Conservation (phyloP, 805 yeast species). For the Zygosaccharomyces lentus region DNA sequence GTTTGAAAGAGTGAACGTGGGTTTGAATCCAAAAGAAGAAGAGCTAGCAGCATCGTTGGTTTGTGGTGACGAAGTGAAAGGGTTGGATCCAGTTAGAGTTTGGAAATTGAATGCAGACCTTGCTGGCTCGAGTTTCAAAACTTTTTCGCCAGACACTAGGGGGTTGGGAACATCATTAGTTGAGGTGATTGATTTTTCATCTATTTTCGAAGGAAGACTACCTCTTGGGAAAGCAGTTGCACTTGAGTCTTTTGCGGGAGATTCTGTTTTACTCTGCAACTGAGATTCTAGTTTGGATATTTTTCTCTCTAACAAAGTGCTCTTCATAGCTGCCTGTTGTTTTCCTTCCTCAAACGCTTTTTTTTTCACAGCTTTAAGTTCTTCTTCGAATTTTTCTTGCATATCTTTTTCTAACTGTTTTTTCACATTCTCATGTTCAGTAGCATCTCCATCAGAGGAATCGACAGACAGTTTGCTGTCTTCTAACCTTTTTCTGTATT, state of each 20-base stretch:
- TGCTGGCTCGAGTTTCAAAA: slow-evolving; percentile 8
- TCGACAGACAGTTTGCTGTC: slow-evolving; percentile 12
- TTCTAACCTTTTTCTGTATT: slow-evolving; percentile 20
- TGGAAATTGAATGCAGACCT: slow-evolving; percentile 11
- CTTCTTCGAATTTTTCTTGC: slow-evolving; percentile 18
- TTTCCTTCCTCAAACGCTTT: slow-evolving; percentile 34
- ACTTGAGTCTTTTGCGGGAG: neutral
- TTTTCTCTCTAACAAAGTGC: slow-evolving; percentile 30
- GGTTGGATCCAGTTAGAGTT: slow-evolving; percentile 11
- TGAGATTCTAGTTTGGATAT: slow-evolving; percentile 30
- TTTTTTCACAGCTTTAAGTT: slow-evolving; percentile 19
- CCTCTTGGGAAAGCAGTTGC: neutral
- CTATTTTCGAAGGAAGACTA: slow-evolving; percentile 12
- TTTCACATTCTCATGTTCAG: slow-evolving; percentile 7
- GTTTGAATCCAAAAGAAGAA: slow-evolving; percentile 11
- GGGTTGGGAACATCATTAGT: slow-evolving; percentile 1
- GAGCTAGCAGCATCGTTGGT: neutral
- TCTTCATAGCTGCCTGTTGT: slow-evolving; percentile 32
- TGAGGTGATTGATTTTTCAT: slow-evolving; percentile 7
- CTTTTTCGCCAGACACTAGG: slow-evolving; percentile 13
- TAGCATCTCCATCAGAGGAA: slow-evolving; percentile 8
- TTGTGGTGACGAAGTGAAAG: slow-evolving; percentile 19
- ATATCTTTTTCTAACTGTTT: slow-evolving; percentile 22
- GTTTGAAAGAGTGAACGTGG: slow-evolving; percentile 15
- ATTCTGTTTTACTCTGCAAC: slow-evolving; percentile 2